Conservation (phyloP, 2,329 filamentous ascomycete genomes). For the Nigrospora sphaerica region DNA sequence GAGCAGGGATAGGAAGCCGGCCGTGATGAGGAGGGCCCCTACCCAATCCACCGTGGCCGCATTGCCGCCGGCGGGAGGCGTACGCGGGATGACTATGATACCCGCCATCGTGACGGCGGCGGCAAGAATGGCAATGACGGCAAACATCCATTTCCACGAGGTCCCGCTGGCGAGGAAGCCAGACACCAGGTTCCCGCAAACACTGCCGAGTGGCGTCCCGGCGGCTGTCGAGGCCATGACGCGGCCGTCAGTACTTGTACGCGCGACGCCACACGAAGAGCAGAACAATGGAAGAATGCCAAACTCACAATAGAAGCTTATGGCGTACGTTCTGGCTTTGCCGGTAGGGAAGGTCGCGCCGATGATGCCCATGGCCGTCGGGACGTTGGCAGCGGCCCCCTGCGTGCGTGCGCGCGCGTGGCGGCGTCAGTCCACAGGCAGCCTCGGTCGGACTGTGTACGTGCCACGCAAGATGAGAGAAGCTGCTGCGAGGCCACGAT, state of each 20-base stretch:
- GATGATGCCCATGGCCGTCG: conserved; percentile 33
- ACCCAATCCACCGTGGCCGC: background rate
- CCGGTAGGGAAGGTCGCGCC: conserved; percentile 31
- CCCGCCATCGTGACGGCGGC: conserved; percentile 22
- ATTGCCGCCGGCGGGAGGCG: background rate
- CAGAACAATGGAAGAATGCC: too few relatives aligned
- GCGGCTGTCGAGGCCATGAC: background rate
- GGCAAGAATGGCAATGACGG: conserved; percentile 31
- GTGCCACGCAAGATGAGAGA: too few relatives aligned
- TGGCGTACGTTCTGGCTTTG: conserved; percentile 33
- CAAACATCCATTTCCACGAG: conserved; percentile 28
- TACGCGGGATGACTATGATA: background rate
- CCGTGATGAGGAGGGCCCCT: conserved; percentile 26
- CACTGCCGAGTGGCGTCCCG: background rate
- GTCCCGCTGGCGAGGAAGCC: conserved; percentile 30
- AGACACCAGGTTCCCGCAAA: conserved; percentile 5
- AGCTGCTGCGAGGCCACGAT: too few relatives aligned
- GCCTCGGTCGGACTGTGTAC: too few relatives aligned
- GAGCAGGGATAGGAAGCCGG: conserved; percentile 29
- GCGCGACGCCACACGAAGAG: too few relatives aligned
- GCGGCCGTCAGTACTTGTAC: conserved; percentile 8
- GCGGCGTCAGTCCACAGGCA: too few relatives aligned
- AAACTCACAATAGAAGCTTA: conserved; percentile 12
- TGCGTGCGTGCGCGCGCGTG: too few relatives aligned
- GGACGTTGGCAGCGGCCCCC: conserved; percentile 34